Percentiles rank a stretch among this genome's conserved stretches.
phyloP scores from a whole-genome alignment of 179 eudicot genomes.

The Actinidia polygama region DNA sequence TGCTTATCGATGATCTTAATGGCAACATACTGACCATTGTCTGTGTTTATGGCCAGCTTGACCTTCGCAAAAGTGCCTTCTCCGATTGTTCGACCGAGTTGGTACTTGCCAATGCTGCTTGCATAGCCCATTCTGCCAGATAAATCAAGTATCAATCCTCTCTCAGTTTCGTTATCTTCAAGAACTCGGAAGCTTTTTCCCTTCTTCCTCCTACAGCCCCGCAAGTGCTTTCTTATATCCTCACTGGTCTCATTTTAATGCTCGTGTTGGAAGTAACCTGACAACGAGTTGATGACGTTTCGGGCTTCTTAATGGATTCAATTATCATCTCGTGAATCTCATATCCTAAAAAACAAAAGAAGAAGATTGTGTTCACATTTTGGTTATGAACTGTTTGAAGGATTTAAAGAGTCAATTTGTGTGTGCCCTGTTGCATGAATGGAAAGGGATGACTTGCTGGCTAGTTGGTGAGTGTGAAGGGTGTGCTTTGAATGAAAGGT shows the following conservation, averaged over 20 bases:
- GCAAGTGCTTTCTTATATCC: background rate
- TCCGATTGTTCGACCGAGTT: conserved; percentile 50
- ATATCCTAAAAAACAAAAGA: background rate
- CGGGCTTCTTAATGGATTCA: background rate
- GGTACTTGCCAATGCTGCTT: conserved; percentile 54
- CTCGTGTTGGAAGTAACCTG: background rate
- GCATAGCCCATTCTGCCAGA: conserved; percentile 22
- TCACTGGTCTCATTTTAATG: conserved; percentile 2
- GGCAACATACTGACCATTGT: conserved; percentile 48
- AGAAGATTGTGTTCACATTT: background rate
- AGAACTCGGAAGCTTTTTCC: background rate
- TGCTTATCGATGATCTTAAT: conserved; percentile 67
- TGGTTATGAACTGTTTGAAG: too few relatives aligned
- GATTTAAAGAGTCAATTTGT: background rate
- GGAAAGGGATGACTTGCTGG: conserved; percentile 14
- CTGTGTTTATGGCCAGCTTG: conserved; percentile 47
- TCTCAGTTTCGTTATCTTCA: background rate
- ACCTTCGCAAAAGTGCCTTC: conserved; percentile 74
- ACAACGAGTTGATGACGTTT: background rate
- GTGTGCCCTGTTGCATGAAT: conserved; percentile 14
- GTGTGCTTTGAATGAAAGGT: conserved; percentile 21
- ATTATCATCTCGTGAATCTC: background rate
- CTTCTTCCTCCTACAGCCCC: conserved; percentile 13
- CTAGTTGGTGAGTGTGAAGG: conserved; percentile 10
- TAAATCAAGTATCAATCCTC: background rate